Base-by-base conservation (phyloP, 495 filamentous ascomycete genomes). In the Hypoxylon lenormandii region DNA sequence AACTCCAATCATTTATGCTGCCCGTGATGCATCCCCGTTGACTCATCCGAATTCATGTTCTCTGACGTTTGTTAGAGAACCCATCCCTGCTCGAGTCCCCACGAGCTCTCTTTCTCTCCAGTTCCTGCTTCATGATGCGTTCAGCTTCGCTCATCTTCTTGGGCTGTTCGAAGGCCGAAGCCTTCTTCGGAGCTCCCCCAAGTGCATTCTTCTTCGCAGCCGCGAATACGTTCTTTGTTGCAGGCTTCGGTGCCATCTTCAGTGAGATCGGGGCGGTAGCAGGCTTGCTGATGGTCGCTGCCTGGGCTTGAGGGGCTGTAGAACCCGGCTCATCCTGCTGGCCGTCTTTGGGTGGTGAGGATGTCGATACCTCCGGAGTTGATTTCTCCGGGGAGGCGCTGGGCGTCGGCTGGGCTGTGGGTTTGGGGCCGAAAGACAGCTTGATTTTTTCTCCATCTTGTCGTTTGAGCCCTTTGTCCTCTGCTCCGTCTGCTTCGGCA, bases 71-170 rank as follows among this genome's bases (percentile, higher is more conserved):
- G 57, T 71, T 74, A 3, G 77, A 74, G 2, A 73, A 76, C 5
- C 79, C 62, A 18, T 65, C 74, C 63, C 72, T 76, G 7, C 78
- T 78, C 22, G 72, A 72, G 4, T 54, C 52, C 37, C 83, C 87
- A 21, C 86, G 81, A 12, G 75, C 70, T 45, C 89, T 83, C 75
- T 94, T 94, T 36, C 85, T 81, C 70, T 94, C 89, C 73, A 91
- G 83, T 69, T 94, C 92, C 64, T 91, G 89, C 76, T 89, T 91
- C 92, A 96, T 96, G 61, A 95, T 95, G 59, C 92, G 83, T 66
- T 96, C 92, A n/a, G 90, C 90, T 76, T 95, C 91, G 64, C 89
- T 91, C 85, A 95, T 92, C 81, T 91, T 92, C 64, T 91, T 91
- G 2, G 86, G 85, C 43, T 82, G 84, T 51, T 88, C 82, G n/a